phyloP scores from a whole-genome alignment of 2,329 filamentous ascomycete genomes.

The Celoporthe dispersa region DNA sequence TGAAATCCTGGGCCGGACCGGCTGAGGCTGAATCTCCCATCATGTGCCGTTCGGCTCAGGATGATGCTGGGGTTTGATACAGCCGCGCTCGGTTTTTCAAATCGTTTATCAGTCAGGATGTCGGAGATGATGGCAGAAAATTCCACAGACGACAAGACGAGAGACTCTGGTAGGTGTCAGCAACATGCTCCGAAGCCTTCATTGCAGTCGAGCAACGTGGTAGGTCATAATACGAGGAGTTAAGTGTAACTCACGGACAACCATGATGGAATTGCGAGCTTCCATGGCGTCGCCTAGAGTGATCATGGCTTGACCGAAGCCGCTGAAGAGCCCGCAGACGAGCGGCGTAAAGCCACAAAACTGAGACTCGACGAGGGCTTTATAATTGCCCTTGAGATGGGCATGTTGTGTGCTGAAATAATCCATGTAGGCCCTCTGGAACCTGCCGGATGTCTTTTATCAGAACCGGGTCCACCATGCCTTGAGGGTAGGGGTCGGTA shows the following conservation, averaged over 20 bases:
- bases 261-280: conserved; percentile 32
- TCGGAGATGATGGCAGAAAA: neutral
- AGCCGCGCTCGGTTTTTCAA: conserved; percentile 26
- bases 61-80: conserved; percentile 31
- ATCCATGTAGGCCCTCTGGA: conserved; percentile 11
- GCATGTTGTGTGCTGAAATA: conserved; percentile 3
- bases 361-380: neutral
- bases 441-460: neutral
- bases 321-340: conserved; percentile 34
- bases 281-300: conserved; percentile 35
- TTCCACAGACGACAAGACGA: neutral
- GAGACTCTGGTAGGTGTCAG: neutral
- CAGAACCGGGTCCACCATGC: conserved; percentile 3
- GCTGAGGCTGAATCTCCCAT: conserved; percentile 35
- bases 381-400: neutral
- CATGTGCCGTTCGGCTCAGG: conserved; percentile 32
- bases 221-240: neutral
- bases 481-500: neutral
- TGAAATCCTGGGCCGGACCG: conserved; percentile 34
- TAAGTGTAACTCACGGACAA: conserved; percentile 19
- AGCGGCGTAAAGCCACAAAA: conserved; percentile 29
- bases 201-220: neutral
- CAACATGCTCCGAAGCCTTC: neutral
- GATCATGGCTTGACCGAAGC: conserved; percentile 33
- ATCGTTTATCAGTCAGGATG: neutral